These are phyloP conservation scores for Wolfiporia cocos DNA, from an alignment of 1,284 basidiomycete species.

Conservation along the genomic window DNA sequence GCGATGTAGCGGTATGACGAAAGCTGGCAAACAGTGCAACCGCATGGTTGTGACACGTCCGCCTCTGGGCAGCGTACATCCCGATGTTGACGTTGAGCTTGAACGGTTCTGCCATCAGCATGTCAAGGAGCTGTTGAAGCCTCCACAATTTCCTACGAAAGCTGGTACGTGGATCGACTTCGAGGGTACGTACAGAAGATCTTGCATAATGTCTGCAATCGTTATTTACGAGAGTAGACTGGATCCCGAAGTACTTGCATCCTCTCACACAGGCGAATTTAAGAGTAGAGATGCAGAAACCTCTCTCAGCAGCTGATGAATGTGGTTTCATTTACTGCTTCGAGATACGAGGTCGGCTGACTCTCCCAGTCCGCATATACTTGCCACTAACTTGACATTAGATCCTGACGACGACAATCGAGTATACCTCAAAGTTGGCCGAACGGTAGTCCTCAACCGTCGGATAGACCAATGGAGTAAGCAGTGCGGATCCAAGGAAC, in stretches of 20 bases:
- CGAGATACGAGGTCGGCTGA: conserved; percentile 71
- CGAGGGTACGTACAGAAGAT: not conserved
- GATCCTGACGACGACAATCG: conserved; percentile 26
- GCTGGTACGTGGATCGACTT: conserved; percentile 3
- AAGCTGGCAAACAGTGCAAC: conserved; percentile 55
- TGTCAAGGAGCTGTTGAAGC: conserved; percentile 30
- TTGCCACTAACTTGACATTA: too few relatives aligned
- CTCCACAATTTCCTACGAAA: not conserved
- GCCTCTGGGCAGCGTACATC: conserved; percentile 32
- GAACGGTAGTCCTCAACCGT: conserved; percentile 39
- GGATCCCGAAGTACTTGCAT: conserved; percentile 62
- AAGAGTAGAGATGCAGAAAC: conserved; percentile 65
- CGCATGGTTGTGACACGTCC: conserved; percentile 49
- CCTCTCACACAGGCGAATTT: conserved; percentile 56
- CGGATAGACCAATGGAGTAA: conserved; percentile 70
- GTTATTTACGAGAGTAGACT: conserved; percentile 42
- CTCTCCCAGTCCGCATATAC: too few relatives aligned
- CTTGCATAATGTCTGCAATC: not conserved
- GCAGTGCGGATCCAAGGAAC: conserved; percentile 49
- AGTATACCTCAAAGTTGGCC: conserved; percentile 47
- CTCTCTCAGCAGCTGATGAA: conserved; percentile 50
- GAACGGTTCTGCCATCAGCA: conserved; percentile 67
- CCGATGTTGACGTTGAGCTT: conserved; percentile 31
- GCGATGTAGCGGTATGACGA: conserved; percentile 64
- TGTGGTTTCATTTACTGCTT: conserved; percentile 75